Percentiles rank a stretch among this genome's conserved stretches.
phyloP scores from a whole-genome alignment of 2,329 filamentous ascomycete species.

The Fusarium sp. region DNA sequence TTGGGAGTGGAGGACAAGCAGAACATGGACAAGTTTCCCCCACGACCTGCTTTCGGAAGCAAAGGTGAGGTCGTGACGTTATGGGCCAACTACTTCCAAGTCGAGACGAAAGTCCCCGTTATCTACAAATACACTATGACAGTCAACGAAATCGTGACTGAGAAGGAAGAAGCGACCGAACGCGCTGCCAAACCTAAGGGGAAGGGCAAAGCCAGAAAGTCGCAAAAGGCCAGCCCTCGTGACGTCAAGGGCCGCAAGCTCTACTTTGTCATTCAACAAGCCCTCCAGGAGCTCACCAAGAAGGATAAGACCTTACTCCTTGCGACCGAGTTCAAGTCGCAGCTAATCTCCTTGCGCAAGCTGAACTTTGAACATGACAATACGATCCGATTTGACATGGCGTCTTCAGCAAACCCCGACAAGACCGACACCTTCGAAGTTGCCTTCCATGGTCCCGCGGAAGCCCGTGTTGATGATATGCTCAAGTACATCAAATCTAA shows the following conservation, averaged over 20 bases:
- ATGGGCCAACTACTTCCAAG: slow-evolving; percentile 66
- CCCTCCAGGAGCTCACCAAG: slow-evolving; percentile 50
- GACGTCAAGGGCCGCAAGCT: slow-evolving; percentile 58
- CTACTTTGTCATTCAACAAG: slow-evolving; percentile 53
- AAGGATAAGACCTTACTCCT: slow-evolving; percentile 46
- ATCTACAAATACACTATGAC: slow-evolving; percentile 61
- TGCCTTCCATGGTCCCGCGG: slow-evolving; percentile 53
- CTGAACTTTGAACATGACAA: slow-evolving; percentile 50
- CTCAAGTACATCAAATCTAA: slow-evolving; percentile 58
- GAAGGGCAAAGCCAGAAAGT: slow-evolving; percentile 20
- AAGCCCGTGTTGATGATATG: slow-evolving; percentile 55
- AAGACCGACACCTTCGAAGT: slow-evolving; percentile 53
- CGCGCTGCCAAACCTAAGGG: slow-evolving; percentile 13
- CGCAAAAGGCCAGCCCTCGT: slow-evolving; percentile 21
- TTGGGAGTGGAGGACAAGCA: slow-evolving; percentile 45
- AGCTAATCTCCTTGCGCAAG: slow-evolving; percentile 55
- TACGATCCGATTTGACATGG: slow-evolving; percentile 51
- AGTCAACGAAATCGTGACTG: slow-evolving; percentile 43
- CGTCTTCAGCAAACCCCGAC: slow-evolving; percentile 46
- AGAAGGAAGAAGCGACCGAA: slow-evolving; percentile 14
- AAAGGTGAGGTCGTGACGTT: slow-evolving; percentile 56
- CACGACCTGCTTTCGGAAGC: slow-evolving; percentile 62
- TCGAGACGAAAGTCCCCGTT: slow-evolving; percentile 51
- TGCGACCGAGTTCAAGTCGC: slow-evolving; percentile 64
- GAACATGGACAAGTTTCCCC: slow-evolving; percentile 52